A percentile compares a stretch with the other conserved stretches of the same genome.
Conservation (phyloP, 1,284 basidiomycete species). For the Psilocybe mexicana region DNA sequence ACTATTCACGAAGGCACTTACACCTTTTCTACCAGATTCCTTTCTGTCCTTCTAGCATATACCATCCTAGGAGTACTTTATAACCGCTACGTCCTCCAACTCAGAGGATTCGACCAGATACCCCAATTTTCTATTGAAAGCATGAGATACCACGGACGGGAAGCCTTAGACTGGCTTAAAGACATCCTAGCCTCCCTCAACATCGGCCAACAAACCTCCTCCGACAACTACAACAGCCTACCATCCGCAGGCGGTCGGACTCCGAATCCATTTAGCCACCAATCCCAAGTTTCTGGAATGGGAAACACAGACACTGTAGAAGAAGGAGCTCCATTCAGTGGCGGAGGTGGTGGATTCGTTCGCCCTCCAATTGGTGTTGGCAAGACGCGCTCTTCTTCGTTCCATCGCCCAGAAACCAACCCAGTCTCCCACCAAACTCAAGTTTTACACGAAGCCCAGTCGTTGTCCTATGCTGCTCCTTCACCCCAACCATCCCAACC, state of each 20-base stretch:
- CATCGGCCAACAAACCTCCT: slow-evolving; percentile 18
- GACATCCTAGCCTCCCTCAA: slow-evolving; percentile 33
- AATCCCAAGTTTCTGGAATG: slow-evolving; percentile 35
- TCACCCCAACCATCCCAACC: slow-evolving; percentile 14
- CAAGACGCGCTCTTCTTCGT: slow-evolving; percentile 18
- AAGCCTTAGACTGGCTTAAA: slow-evolving; percentile 42
- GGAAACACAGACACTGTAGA: slow-evolving; percentile 19
- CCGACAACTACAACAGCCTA: slow-evolving; percentile 14
- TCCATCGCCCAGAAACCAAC: slow-evolving; percentile 32
- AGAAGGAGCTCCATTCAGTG: slow-evolving; percentile 7
- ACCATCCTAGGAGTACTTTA: slow-evolving; percentile 63
- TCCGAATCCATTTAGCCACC: slow-evolving; percentile 43
- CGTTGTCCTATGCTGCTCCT: slow-evolving; percentile 19
- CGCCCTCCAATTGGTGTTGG: slow-evolving; percentile 26
- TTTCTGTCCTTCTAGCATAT: slow-evolving; percentile 56
- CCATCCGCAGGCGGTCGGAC: slow-evolving; percentile 17
- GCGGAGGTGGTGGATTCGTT: slow-evolving; percentile 23
- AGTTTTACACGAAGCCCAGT: slow-evolving; percentile 22
- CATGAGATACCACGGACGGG: slow-evolving; percentile 45
- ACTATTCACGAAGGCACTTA: too few species aligned
- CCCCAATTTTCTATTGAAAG: slow-evolving; percentile 60
- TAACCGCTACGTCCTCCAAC: slow-evolving; percentile 65
- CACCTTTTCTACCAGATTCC: slow-evolving; percentile 36
- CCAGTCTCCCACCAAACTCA: slow-evolving; percentile 45
- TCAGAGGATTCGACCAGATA: slow-evolving; percentile 65